Conservation (phyloP, 2,329 filamentous ascomycete genomes). For the Gyromitra esculenta region DNA sequence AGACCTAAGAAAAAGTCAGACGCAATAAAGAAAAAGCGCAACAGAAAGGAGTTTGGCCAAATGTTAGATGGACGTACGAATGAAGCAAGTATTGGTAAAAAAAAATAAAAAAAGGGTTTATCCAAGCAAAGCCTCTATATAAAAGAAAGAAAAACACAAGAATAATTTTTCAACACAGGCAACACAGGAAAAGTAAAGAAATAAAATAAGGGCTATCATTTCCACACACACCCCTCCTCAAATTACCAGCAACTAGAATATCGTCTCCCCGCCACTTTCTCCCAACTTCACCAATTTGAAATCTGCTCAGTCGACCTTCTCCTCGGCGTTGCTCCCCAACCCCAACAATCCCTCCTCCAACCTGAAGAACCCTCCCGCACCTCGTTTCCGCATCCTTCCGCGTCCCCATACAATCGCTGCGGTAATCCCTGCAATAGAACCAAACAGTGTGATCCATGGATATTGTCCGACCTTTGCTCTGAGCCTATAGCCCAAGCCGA, state of each 20-base stretch:
- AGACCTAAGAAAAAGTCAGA: not conserved
- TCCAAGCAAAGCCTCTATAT: conserved; percentile 37
- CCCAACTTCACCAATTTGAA: not conserved
- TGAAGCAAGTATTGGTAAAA: not conserved
- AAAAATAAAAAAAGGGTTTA: not conserved
- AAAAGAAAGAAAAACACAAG: conserved; percentile 32
- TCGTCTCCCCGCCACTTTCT: conserved; percentile 10
- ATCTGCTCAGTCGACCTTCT: conserved; percentile 38
- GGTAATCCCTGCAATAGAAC: conserved; percentile 35
- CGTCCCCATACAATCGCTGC: conserved; percentile 47
- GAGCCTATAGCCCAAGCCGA: conserved; percentile 71
- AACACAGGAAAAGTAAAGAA: conserved; percentile 6
- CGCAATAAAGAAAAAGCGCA: not conserved
- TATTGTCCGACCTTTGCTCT: conserved; percentile 62
- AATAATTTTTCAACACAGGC: conserved; percentile 36
- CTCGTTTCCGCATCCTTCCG: conserved; percentile 51
- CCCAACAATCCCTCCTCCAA: conserved; percentile 49
- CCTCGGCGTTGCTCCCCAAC: conserved; percentile 27
- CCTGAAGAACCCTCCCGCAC: conserved; percentile 46
- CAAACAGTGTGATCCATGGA: conserved; percentile 61
- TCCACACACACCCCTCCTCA: not conserved
- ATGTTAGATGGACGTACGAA: not conserved
- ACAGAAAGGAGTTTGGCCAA: not conserved
- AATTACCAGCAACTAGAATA: conserved; percentile 45
- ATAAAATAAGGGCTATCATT: conserved; percentile 20